A percentile compares a stretch with the other conserved stretches of the same genome.
Conservation (phyloP, 2,329 filamentous ascomycete genomes). For the Pseudogymnoascus sp. region DNA sequence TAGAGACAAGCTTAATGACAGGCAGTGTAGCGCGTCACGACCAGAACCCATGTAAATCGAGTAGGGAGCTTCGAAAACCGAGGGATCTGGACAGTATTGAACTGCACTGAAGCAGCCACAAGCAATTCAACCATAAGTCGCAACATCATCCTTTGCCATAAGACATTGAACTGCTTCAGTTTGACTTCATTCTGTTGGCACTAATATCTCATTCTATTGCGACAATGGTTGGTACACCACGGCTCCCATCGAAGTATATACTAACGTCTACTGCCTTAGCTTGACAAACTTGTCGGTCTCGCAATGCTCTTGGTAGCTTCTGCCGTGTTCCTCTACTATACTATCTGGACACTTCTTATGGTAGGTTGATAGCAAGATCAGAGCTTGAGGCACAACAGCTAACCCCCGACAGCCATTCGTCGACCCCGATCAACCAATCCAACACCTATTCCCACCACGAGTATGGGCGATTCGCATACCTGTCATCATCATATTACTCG, state of each 20-base stretch:
- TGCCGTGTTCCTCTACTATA: constrained; percentile 82
- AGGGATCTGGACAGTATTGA: constrained; percentile 5
- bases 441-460: constrained; percentile 90
- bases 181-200: constrained; percentile 5
- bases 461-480: constrained; percentile 99
- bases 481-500: constrained; percentile 89
- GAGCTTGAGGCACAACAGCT: constrained; percentile 5
- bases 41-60: constrained; percentile 9
- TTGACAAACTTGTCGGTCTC: constrained; percentile 78
- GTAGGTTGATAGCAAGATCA: constrained; percentile 69
- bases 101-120: not conserved
- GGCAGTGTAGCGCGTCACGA: constrained; percentile 8
- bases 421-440: constrained; percentile 85
- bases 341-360: constrained; percentile 95
- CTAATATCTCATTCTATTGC: constrained; percentile 14
- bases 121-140: not conserved
- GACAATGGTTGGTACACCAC: constrained; percentile 26
- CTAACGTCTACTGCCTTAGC: constrained; percentile 43
- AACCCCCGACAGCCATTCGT: constrained; percentile 72
- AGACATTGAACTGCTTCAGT: not conserved
- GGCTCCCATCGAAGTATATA: not conserved
- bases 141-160: not conserved
- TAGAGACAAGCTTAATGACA: constrained; percentile 6
- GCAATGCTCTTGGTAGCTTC: constrained; percentile 69
- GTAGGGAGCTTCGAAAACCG: constrained; percentile 7